Percentiles rank a stretch among this genome's conserved stretches.
These are phyloP conservation scores for Coemansia umbellata DNA, from an alignment of 192 early-diverging fungal genomes.

Conservation along the genomic window DNA sequence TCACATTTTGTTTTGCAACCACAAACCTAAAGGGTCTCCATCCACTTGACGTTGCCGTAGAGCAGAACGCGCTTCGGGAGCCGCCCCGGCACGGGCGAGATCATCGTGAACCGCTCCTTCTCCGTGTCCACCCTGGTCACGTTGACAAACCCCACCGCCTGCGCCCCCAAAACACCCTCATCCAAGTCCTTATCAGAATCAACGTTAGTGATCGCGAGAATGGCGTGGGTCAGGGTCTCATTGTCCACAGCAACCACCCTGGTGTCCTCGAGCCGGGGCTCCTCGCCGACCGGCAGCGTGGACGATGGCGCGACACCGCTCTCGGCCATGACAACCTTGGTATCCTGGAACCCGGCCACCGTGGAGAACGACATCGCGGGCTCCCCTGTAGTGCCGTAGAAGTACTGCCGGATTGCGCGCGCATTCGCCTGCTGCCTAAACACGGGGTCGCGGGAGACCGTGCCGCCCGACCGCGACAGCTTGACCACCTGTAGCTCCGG, in stretches of 20 bases:
- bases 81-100: slow-evolving; percentile 83
- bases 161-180: slow-evolving; percentile 83
- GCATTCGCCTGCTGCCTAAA: slow-evolving; percentile 68
- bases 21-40: slow-evolving; percentile 58
- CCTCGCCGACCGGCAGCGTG: slow-evolving; percentile 85
- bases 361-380: slow-evolving; percentile 83
- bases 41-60: slow-evolving; percentile 87
- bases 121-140: slow-evolving; percentile 69
- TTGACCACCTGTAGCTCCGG: slow-evolving; percentile 68
- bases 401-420: slow-evolving; percentile 84
- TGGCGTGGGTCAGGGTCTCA: slow-evolving; percentile 78
- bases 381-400: slow-evolving; percentile 79
- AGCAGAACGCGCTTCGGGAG: slow-evolving; percentile 81
- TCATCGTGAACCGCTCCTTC: slow-evolving; percentile 75
- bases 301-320: slow-evolving; percentile 78
- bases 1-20: no score
- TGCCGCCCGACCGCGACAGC: slow-evolving; percentile 89
- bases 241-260: slow-evolving; percentile 75
- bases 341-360: slow-evolving; percentile 72
- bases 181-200: slow-evolving; percentile 49
- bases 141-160: slow-evolving; percentile 46
- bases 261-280: slow-evolving; percentile 72
- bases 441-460: slow-evolving; percentile 77
- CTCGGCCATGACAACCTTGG: slow-evolving; percentile 68
- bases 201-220: slow-evolving; percentile 76